A percentile compares a stretch with the other conserved stretches of the same genome.
Evolutionary conservation across 1,284 basidiomycete species (phyloP).

Genomic region (Trametes pubescens): DNA sequence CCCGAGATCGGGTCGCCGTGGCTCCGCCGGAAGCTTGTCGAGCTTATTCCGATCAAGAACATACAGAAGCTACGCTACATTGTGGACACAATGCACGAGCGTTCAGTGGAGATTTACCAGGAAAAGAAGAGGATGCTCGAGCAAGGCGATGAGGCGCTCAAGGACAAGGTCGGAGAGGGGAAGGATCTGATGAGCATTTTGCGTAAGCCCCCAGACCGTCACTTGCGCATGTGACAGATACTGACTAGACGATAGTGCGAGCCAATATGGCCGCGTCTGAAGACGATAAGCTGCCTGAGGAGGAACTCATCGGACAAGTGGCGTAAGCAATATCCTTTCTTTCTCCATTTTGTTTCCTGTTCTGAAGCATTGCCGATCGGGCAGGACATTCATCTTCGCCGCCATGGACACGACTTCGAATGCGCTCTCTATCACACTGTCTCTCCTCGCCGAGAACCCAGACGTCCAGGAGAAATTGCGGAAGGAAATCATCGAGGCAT

Average conservation of each 20-base stretch:
- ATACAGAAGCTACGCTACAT: conserved; percentile 30
- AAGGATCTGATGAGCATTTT: conserved; percentile 42
- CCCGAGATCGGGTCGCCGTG: background rate
- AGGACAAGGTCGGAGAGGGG: conserved; percentile 36
- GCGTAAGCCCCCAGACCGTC: conserved; percentile 27
- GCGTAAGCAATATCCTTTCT: conserved; percentile 25
- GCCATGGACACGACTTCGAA: conserved; percentile 34
- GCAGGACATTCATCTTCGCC: conserved; percentile 27
- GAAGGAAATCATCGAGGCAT: conserved; percentile 24
- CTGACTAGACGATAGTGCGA: conserved; percentile 23
- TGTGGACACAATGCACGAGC: conserved; percentile 32
- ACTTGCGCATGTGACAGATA: background rate
- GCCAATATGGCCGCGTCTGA: conserved; percentile 33
- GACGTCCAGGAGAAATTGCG: conserved; percentile 29
- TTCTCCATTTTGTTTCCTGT: background rate
- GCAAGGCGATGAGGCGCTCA: conserved; percentile 38
- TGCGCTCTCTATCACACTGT: conserved; percentile 28
- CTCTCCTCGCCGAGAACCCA: conserved; percentile 25
- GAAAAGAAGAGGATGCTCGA: conserved; percentile 37
- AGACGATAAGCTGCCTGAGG: conserved; percentile 37
- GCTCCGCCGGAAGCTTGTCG: conserved; percentile 20
- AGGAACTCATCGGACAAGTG: conserved; percentile 38
- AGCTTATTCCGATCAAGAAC: conserved; percentile 30
- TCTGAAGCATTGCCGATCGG: background rate
- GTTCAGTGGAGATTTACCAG: conserved; percentile 31